Evolutionary conservation across 495 filamentous ascomycete species (phyloP).

Genomic region (Tuber borchii): DNA sequence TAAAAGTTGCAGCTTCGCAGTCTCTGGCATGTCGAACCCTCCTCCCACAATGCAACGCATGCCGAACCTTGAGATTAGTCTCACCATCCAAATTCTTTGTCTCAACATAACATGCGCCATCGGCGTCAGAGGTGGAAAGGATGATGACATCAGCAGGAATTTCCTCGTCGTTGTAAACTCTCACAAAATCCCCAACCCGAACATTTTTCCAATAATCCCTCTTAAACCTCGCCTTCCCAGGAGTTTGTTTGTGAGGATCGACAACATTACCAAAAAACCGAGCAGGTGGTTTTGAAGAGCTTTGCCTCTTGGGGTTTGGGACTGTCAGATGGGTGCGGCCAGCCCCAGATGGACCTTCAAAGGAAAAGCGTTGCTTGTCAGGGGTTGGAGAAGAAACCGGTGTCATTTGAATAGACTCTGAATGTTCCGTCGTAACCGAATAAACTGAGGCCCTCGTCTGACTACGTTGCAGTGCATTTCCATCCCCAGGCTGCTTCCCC

Average conservation of each 20-base stretch:
- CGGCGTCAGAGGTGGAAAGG: slow-evolving; percentile 87
- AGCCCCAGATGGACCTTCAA: slow-evolving; percentile 19
- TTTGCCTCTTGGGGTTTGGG: slow-evolving; percentile 42
- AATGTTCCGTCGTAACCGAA: slow-evolving; percentile 41
- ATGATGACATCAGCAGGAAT: slow-evolving; percentile 93
- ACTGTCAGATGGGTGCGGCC: slow-evolving; percentile 36
- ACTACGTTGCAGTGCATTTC: slow-evolving; percentile 30
- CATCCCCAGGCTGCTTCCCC: slow-evolving; percentile 39
- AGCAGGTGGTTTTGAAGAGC: slow-evolving; percentile 42
- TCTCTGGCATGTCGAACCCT: slow-evolving; percentile 81
- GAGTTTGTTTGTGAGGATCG: slow-evolving; percentile 50
- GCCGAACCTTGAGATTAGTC: slow-evolving; percentile 93
- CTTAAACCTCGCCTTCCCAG: slow-evolving; percentile 71
- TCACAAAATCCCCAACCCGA: slow-evolving; percentile 92
- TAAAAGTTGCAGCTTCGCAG: slow-evolving; percentile 81
- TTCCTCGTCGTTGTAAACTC: slow-evolving; percentile 92
- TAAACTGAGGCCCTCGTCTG: slow-evolving; percentile 40
- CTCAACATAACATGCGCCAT: slow-evolving; percentile 95
- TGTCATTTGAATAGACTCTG: slow-evolving; percentile 76
- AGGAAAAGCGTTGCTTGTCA: slow-evolving; percentile 46
- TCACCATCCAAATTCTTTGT: slow-evolving; percentile 98
- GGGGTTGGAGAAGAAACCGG: slow-evolving; percentile 78
- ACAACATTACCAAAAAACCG: slow-evolving; percentile 60
- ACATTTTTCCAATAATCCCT: slow-evolving; percentile 92
- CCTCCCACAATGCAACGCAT: slow-evolving; percentile 78